Percentiles rank a stretch among this genome's conserved stretches.
phyloP scores from a whole-genome alignment of 108 stramenopile genomes.

The Conticribra guillardii region DNA sequence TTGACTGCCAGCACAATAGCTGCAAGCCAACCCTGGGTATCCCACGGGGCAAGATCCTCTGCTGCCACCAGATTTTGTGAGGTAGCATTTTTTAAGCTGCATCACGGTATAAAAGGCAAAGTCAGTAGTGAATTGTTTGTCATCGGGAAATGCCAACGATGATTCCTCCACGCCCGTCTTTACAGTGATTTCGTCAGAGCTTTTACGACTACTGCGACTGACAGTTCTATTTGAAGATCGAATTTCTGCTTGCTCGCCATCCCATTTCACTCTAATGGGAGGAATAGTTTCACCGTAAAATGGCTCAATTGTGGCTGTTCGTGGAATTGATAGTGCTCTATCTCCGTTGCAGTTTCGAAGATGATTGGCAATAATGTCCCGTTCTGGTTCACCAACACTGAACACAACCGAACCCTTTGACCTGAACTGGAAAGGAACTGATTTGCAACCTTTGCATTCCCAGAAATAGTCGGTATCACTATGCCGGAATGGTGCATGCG shows the following conservation, averaged over 20 bases:
- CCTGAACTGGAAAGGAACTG: constrained; percentile 41
- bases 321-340: constrained; percentile 44
- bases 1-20: constrained; percentile 35
- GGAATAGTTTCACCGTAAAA: constrained; percentile 47
- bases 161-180: constrained; percentile 45
- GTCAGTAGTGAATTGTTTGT: constrained; percentile 52
- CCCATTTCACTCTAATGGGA: constrained; percentile 45
- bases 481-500: constrained; percentile 39
- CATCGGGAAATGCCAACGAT: constrained; percentile 40
- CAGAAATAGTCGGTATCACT: constrained; percentile 49
- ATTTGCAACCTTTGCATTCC: constrained; percentile 51
- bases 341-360: constrained; percentile 42
- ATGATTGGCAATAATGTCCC: constrained; percentile 33
- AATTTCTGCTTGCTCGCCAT: constrained; percentile 6
- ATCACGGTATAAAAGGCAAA: constrained; percentile 47
- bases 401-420: constrained; percentile 53
- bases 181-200: constrained; percentile 12
- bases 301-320: constrained; percentile 42
- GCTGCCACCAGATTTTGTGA: constrained; percentile 55
- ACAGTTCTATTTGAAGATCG: constrained; percentile 7
- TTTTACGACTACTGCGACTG: too few relatives aligned
- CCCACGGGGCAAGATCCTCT: constrained; percentile 52
- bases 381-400: constrained; percentile 33
- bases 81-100: constrained; percentile 51
- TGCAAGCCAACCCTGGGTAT: constrained; percentile 54